Evolutionary conservation across 108 stramenopile genomes (phyloP).

Genomic region (Mediolabrus comicus): DNA sequence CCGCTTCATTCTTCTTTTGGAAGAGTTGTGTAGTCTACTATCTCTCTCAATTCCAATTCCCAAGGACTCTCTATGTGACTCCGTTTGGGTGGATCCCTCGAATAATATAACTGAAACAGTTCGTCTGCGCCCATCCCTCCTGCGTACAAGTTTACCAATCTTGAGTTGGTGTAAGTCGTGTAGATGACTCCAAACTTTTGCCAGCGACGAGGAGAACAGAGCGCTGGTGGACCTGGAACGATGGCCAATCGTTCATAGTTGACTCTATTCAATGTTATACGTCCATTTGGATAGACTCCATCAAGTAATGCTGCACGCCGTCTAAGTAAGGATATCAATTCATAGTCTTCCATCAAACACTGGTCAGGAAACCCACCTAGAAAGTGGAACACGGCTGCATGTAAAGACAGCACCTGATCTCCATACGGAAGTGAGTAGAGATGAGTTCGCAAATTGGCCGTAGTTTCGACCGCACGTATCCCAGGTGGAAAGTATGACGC

Average conservation of each 20-base stretch:
- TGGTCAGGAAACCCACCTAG: constrained; percentile 87
- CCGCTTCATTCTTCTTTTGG: too few species aligned
- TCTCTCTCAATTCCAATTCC: constrained; percentile 14
- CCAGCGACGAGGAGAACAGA: constrained; percentile 84
- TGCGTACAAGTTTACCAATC: constrained; percentile 52
- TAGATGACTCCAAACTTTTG: constrained; percentile 76
- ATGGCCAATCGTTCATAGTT: constrained; percentile 43
- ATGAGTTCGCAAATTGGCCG: constrained; percentile 57
- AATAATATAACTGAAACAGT: constrained; percentile 54
- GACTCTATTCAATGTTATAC: not conserved
- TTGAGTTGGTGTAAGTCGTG: constrained; percentile 51
- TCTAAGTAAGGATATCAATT: constrained; percentile 68
- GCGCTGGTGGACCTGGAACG: constrained; percentile 48
- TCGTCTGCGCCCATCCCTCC: constrained; percentile 36
- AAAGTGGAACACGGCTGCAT: constrained; percentile 58
- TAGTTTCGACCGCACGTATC: constrained; percentile 56
- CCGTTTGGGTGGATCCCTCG: constrained; percentile 12
- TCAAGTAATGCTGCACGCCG: constrained; percentile 47
- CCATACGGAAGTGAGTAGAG: constrained; percentile 83
- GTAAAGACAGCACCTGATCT: constrained; percentile 79
- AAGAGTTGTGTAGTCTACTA: not conserved
- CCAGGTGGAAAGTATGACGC: constrained; percentile 51
- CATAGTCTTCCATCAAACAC: constrained; percentile 91
- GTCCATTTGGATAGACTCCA: not conserved
- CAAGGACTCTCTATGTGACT: constrained; percentile 1